Conservation (phyloP, 495 filamentous ascomycete species). For the Penicillium ucsense region DNA sequence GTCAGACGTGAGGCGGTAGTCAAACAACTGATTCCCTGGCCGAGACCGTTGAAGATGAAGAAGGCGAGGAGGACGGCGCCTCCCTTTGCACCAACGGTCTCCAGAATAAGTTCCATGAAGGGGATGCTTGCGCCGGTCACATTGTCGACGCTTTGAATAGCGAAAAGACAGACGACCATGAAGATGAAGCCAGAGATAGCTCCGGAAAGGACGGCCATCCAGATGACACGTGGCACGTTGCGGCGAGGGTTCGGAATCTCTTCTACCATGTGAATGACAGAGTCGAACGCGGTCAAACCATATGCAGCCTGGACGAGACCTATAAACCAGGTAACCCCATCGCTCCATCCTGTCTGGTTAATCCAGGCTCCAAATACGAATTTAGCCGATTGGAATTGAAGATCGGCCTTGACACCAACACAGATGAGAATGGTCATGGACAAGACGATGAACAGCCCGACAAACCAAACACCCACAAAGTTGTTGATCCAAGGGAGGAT, state of each 20-base stretch:
- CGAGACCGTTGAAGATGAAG: constrained; percentile 41
- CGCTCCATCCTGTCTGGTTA: constrained; percentile 53
- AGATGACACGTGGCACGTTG: constrained; percentile 34
- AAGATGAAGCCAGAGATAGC: constrained; percentile 58
- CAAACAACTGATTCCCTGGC: constrained; percentile 34
- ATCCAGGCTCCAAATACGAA: constrained; percentile 50
- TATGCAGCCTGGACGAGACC: constrained; percentile 53
- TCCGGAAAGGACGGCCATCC: constrained; percentile 36
- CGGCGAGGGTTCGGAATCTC: constrained; percentile 34
- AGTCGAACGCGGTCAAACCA: constrained; percentile 53
- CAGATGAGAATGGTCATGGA: constrained; percentile 34
- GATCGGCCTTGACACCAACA: constrained; percentile 27
- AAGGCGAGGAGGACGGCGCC: constrained; percentile 31
- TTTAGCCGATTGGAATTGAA: constrained; percentile 30
- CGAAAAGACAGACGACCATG: constrained; percentile 64
- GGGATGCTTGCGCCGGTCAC: constrained; percentile 43
- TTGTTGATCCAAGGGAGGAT: constrained; percentile 39
- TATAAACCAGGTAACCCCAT: constrained; percentile 54
- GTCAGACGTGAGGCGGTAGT: constrained; percentile 43
- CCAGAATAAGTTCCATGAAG: constrained; percentile 36
- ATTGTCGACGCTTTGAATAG: constrained; percentile 52
- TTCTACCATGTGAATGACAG: constrained; percentile 53
- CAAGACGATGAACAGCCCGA: constrained; percentile 33
- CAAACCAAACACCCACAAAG: constrained; percentile 40
- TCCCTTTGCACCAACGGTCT: constrained; percentile 30